Evolutionary conservation across 2,329 filamentous ascomycete species (phyloP), one percentile per base, ranked within the genome.

Genomic region (Aspergillus pseudoviridinutans): DNA sequence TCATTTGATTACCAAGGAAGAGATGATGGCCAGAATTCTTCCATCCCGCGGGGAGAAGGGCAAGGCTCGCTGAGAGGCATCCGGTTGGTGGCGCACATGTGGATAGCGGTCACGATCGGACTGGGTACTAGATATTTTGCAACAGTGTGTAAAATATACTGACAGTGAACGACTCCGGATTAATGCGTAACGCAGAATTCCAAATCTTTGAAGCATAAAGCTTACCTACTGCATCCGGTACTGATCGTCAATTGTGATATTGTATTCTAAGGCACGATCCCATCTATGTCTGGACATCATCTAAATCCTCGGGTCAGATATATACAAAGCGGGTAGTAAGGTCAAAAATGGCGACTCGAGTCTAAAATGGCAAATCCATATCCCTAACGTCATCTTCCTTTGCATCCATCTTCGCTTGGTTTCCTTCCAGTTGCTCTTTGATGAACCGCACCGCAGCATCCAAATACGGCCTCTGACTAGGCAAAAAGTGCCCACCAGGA

Each of bases 1-100:
- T 72, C 94, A 99, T 76, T 82, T 99, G 69, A 99, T 99, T 71
- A 99, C 95, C 55, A 97, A 97, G 83, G 94, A 99, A 79, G 94
- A 99, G 82, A 99, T 99, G 94, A 99, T 99, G 94, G 94, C 94
- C 44, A 85, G 92, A 58, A 97, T 99, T 69, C 88, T 94, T 75
- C 91, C 91, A 1, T 65, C 73, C 27, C 72, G 73, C 54, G 63
- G 64, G 14, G 74, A 74, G 55, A 75, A 73, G 68, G 64, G 66
- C 54, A 76, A 75, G 63, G 74, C 70, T 57, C 74, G 66, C 62
- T 76, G 56, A 69, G 52, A 53, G 38, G 47, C 9, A 29, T 41
- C 50, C 32, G 25, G 14, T 49, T 28, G 42, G 51, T 56, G 41
- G 27, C 51, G 51, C 25, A 41, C 42, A 49, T 51, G 54, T 59